phyloP scores from a whole-genome alignment of 2,329 filamentous ascomycete genomes.

The Anisogramma anomala region DNA sequence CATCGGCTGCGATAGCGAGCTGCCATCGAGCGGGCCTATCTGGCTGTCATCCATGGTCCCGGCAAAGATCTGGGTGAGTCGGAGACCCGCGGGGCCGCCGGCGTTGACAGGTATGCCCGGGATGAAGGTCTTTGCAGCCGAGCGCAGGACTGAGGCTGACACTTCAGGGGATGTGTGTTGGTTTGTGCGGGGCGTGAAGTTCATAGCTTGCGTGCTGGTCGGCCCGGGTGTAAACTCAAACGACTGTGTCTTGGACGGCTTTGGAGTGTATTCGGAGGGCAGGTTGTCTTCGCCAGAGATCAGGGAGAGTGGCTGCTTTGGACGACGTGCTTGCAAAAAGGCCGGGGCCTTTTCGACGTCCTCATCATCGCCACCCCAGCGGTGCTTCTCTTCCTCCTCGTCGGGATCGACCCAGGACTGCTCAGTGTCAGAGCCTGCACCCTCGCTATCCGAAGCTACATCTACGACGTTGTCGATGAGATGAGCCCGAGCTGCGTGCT shows the following conservation, averaged over 20 bases:
- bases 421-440: slow-evolving; percentile 25
- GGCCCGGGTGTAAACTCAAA: slow-evolving; percentile 22
- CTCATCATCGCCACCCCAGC: slow-evolving; percentile 27
- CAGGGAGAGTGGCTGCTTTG: slow-evolving; percentile 39
- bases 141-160: slow-evolving; percentile 55
- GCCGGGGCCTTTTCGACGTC: slow-evolving; percentile 20
- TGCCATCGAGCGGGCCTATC: slow-evolving; percentile 19
- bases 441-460: slow-evolving; percentile 26
- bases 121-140: slow-evolving; percentile 57
- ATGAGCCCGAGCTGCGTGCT: too few relatives aligned
- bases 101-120: slow-evolving; percentile 50
- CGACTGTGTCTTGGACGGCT: slow-evolving; percentile 28
- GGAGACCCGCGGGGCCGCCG: slow-evolving; percentile 50
- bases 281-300: slow-evolving; percentile 59
- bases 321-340: slow-evolving; percentile 25
- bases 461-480: slow-evolving; percentile 28
- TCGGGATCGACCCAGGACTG: slow-evolving; percentile 29
- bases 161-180: slow-evolving; percentile 38
- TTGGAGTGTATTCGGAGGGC: slow-evolving; percentile 38
- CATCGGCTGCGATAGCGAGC: slow-evolving; percentile 37
- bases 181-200: slow-evolving; percentile 24
- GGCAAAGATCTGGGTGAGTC: slow-evolving; percentile 81
- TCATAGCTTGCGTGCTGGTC: slow-evolving; percentile 19
- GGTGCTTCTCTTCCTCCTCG: slow-evolving; percentile 20
- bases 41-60: slow-evolving; percentile 70